phyloP scores from a whole-genome alignment of 768 basidiomycete species.

The Chalciporus chontae region DNA sequence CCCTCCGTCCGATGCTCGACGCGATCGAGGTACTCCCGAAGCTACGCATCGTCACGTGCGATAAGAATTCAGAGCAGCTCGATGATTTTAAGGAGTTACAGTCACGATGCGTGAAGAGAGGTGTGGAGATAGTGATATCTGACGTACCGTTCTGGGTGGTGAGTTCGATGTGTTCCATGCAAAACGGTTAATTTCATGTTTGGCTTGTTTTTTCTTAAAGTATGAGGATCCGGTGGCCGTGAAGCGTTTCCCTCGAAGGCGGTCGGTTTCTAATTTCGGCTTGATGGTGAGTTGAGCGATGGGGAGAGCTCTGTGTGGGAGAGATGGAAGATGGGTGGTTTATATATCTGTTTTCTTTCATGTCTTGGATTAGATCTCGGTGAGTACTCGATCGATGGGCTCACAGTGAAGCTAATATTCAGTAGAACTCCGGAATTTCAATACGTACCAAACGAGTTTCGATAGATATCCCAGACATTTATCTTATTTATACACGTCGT shows the following conservation, averaged over 20 bases:
- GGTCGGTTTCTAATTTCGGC: conserved; percentile 35
- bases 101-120: conserved; percentile 28
- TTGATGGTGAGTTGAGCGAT: conserved; percentile 24
- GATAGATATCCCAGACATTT: no score
- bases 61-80: conserved; percentile 19
- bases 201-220: conserved; percentile 19
- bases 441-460: no score
- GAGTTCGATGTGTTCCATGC: no score
- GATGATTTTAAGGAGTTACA: conserved; percentile 23
- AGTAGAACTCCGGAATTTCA: no score
- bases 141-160: conserved; percentile 35
- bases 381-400: no score
- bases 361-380: no score
- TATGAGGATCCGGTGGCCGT: conserved; percentile 36
- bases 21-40: conserved; percentile 32
- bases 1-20: conserved; percentile 28
- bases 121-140: conserved; percentile 27
- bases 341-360: no score
- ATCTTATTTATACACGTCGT: no score
- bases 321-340: no score
- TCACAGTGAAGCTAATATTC: no score
- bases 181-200: not conserved
- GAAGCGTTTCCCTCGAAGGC: conserved; percentile 33
- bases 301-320: no score
- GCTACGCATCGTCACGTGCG: conserved; percentile 37